Evolutionary conservation across 768 basidiomycete species (phyloP), one percentile per base, ranked within the genome.

Genomic region (Termitomyces bulborhizus): DNA sequence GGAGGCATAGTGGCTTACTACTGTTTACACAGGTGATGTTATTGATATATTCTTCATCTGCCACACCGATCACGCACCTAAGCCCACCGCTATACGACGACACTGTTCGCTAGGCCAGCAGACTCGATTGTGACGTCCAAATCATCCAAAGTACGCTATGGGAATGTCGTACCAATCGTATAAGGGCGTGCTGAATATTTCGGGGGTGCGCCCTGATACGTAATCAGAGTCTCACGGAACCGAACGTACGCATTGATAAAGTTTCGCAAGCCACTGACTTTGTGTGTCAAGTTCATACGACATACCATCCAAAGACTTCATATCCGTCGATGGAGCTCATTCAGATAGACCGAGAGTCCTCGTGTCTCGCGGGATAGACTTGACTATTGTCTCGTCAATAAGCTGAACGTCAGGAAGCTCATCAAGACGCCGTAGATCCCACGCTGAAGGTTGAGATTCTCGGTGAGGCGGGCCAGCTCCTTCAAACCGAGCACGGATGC

Each of bases 361-460:
- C 21, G 73, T 68, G 36, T 83, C 84, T 12, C 74, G 69, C 24
- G 70, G 67, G 56, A 98, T 96, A 6, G 79, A 78, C 37, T 78
- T 74, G 3, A 98, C 97, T 64, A 81, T 88, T 27, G 81, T 79
- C 46, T 81, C 82, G 62, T 96, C 90, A 6, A 88, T 62, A 5
- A 98, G 61, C 46, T 84, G 72, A 1, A 96, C 73, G 13, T 75
- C 67, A 0, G 77, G 75, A n/a, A 75, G 61, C 4, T 67, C 64
- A 7, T 75, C 73, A 9, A 97, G 76, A 62, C 82, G 81, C 1
- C 76, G 76, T 13, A 98, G 77, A 95, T 81, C 1, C 82, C 93
- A 1, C 87, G 82, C 69, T 98, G 97, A 1, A 99, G 76, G 65
- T 98, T 98, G 44, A 93, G 74, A 64, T 95, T 98, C 70, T 99